A percentile compares a stretch with the other conserved stretches of the same genome.
phyloP scores from a whole-genome alignment of 169 alveolate species.

The Plasmodium sp. region DNA sequence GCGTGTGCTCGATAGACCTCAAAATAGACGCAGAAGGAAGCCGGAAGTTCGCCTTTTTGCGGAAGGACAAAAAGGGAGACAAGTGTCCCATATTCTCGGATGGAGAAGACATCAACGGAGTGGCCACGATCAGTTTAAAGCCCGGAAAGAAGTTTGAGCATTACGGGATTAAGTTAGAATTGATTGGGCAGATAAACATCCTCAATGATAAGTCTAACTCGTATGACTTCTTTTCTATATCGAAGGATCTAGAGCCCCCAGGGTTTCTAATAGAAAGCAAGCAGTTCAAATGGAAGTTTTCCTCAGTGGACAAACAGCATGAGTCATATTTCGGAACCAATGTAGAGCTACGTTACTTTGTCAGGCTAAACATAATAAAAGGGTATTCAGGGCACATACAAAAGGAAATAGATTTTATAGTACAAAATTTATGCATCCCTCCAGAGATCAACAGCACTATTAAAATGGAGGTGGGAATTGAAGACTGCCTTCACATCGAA shows the following conservation, averaged over 20 bases:
- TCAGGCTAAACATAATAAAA: constrained; percentile 93
- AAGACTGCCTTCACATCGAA: constrained; percentile 97
- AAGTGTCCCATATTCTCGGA: constrained; percentile 89
- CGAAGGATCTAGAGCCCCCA: constrained; percentile 97
- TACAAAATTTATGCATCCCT: constrained; percentile 91
- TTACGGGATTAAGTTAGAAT: constrained; percentile 97
- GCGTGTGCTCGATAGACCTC: constrained; percentile 81
- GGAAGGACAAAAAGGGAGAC: constrained; percentile 85
- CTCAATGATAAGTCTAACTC: constrained; percentile 91
- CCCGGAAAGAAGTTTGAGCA: constrained; percentile 97
- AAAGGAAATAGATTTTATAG: constrained; percentile 96
- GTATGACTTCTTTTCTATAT: constrained; percentile 95
- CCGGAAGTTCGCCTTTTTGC: constrained; percentile 79
- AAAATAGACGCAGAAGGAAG: constrained; percentile 82
- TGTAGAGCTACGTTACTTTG: constrained; percentile 93
- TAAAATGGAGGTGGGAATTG: constrained; percentile 98
- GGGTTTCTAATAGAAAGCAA: constrained; percentile 94
- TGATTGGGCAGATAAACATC: constrained; percentile 96
- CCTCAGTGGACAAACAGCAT: constrained; percentile 96
- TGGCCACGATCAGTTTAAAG: constrained; percentile 91
- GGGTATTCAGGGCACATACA: constrained; percentile 91
- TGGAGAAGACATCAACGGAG: constrained; percentile 93
- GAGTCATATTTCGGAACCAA: constrained; percentile 98
- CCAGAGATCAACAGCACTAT: constrained; percentile 93
- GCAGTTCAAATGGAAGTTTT: constrained; percentile 94